These are phyloP conservation scores for Chamaenerion angustifolium DNA, from an alignment of 345 rosid species.

Conservation along the genomic window DNA sequence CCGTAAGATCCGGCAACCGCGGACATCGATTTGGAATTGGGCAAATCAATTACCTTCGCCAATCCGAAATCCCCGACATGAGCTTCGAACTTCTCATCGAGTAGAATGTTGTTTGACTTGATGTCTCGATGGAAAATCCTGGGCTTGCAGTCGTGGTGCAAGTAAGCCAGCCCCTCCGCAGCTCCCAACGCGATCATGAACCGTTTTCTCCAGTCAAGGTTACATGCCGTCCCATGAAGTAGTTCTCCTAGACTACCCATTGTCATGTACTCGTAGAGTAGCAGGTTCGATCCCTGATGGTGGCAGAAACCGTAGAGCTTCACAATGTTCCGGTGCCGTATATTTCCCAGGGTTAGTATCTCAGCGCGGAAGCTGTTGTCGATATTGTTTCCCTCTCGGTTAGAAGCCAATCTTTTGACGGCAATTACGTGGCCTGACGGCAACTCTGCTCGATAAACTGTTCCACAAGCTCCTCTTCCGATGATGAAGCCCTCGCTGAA, in stretches of 20 bases:
- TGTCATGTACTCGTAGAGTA: conserved; percentile 57
- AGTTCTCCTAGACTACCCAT: conserved; percentile 57
- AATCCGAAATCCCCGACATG: conserved; percentile 88
- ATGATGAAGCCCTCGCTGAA: conserved; percentile 58
- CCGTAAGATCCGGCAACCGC: conserved; percentile 96
- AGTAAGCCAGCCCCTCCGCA: conserved; percentile 66
- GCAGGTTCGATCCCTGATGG: conserved; percentile 82
- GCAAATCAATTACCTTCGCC: conserved; percentile 87
- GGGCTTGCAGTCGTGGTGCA: conserved; percentile 88
- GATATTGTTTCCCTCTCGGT: conserved; percentile 47
- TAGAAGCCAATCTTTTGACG: conserved; percentile 71
- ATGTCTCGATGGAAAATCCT: conserved; percentile 86
- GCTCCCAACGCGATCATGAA: conserved; percentile 77
- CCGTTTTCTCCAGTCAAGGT: conserved; percentile 63
- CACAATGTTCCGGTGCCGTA: conserved; percentile 81
- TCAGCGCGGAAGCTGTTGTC: conserved; percentile 84
- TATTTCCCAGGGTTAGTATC: conserved; percentile 63
- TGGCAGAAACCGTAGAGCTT: conserved; percentile 79
- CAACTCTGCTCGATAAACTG: conserved; percentile 65
- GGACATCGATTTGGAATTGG: conserved; percentile 82
- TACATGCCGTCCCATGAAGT: conserved; percentile 38
- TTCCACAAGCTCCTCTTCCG: conserved; percentile 91
- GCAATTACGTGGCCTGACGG: conserved; percentile 51
- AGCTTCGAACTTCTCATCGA: conserved; percentile 74
- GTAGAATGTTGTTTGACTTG: conserved; percentile 67